phyloP scores from a whole-genome alignment of 805 yeast species.

The Vanderwaltozyma verrucispora region DNA sequence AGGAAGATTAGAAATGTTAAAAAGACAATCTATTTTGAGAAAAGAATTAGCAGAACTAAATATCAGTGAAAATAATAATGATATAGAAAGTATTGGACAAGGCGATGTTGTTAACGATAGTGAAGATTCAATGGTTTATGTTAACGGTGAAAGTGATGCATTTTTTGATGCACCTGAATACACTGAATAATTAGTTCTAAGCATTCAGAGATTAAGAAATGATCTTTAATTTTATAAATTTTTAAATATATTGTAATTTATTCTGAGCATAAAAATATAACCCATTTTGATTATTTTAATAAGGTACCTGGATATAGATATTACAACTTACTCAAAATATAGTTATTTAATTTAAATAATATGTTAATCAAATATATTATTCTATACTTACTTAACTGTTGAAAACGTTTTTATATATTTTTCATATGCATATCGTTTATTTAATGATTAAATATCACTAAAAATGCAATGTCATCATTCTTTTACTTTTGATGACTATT shows the following conservation, averaged over 20 bases:
- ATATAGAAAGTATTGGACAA: conserved; percentile 20
- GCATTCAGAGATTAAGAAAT: neutral
- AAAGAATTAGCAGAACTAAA: conserved; percentile 34
- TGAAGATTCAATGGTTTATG: conserved; percentile 28
- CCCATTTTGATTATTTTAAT: no score
- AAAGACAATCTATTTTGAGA: conserved; percentile 67
- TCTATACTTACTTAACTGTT: no score
- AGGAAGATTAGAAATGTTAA: conserved; percentile 72
- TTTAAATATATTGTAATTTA: conserved; percentile 1
- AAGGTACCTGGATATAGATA: no score
- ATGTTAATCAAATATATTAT: no score
- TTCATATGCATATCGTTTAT: no score
- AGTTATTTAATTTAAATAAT: no score
- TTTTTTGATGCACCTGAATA: conserved; percentile 31
- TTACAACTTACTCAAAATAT: no score
- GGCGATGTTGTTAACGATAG: conserved; percentile 30
- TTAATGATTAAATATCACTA: no score
- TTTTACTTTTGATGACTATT: no score
- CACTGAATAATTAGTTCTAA: conserved; percentile 9
- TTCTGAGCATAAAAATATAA: conserved; percentile 2
- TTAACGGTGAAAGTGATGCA: conserved; percentile 38
- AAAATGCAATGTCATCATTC: no score
- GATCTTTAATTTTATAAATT: neutral
- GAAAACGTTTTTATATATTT: no score
- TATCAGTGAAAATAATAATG: conserved; percentile 24